Evolutionary conservation across 371 early-diverging fungal genomes (phyloP).

Genomic region (Circinella minor): DNA sequence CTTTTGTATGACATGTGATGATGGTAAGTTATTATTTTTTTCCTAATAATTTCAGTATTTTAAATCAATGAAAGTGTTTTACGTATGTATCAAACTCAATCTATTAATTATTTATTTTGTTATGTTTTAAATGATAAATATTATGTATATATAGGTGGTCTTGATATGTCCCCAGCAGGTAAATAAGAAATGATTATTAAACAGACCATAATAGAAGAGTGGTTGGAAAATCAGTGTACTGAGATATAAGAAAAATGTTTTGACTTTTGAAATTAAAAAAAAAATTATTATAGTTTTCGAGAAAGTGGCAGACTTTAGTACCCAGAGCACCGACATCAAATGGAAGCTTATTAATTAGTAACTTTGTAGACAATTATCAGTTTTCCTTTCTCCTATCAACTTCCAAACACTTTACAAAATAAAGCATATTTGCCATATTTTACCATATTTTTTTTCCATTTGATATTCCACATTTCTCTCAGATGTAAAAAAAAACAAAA

Average conservation of each 20-base stretch:
- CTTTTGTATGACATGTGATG: slow-evolving; percentile 43
- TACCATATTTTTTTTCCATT: no score
- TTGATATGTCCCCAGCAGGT: slow-evolving; percentile 47
- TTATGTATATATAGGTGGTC: slow-evolving; percentile 12
- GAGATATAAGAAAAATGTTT: no score
- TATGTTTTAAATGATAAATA: not conserved
- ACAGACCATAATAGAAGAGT: no score
- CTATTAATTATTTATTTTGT: not conserved
- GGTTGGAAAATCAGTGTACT: no score
- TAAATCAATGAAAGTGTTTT: no score
- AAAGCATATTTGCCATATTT: no score
- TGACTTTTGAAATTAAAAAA: no score
- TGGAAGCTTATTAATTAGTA: slow-evolving; percentile 28
- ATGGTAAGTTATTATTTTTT: slow-evolving; percentile 18
- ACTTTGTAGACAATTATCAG: not conserved
- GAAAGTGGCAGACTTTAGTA: slow-evolving; percentile 37
- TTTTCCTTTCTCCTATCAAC: not conserved
- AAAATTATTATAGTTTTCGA: slow-evolving; percentile 28
- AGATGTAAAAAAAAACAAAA: no score
- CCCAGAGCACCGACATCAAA: slow-evolving; percentile 30
- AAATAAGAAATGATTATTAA: slow-evolving; percentile 1
- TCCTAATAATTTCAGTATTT: not conserved
- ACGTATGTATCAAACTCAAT: no score
- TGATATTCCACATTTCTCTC: no score
- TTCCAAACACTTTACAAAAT: no score